Percentiles rank a stretch among this genome's conserved stretches.
Evolutionary conservation across 2,329 filamentous ascomycete species (phyloP).

Genomic region (Fusarium sp.): DNA sequence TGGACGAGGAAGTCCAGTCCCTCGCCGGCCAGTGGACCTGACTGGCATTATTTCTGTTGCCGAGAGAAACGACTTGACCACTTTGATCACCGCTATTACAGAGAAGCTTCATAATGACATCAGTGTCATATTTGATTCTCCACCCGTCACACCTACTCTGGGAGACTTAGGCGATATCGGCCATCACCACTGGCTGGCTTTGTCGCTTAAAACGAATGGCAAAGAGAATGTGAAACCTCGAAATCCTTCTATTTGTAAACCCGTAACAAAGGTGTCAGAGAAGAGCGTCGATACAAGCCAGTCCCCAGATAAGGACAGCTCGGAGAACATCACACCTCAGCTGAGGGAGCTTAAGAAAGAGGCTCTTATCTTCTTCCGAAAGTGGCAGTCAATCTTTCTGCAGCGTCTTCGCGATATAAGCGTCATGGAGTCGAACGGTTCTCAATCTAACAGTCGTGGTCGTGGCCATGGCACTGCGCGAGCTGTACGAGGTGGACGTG

Average conservation of each 20-base stretch:
- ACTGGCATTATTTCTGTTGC: conserved; percentile 61
- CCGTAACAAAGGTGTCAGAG: conserved; percentile 23
- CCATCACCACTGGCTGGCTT: conserved; percentile 53
- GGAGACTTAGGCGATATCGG: conserved; percentile 49
- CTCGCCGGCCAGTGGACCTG: conserved; percentile 63
- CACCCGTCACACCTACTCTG: conserved; percentile 51
- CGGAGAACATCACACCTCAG: conserved; percentile 56
- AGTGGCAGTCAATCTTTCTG: conserved; percentile 81
- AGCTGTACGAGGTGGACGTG: conserved; percentile 48
- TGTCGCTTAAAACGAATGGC: conserved; percentile 49
- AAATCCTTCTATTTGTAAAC: conserved; percentile 14
- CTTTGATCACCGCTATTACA: conserved; percentile 64
- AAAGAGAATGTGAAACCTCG: conserved; percentile 39
- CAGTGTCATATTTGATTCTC: conserved; percentile 64
- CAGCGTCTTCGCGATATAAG: conserved; percentile 77
- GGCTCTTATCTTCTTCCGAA: conserved; percentile 77
- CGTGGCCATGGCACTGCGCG: conserved; percentile 52
- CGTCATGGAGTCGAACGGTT: conserved; percentile 57
- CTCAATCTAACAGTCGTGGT: conserved; percentile 48
- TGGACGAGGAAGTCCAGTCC: conserved; percentile 51
- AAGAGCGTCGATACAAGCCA: conserved; percentile 46
- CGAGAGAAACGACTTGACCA: conserved; percentile 66
- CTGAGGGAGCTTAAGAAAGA: conserved; percentile 77
- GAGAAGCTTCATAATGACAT: conserved; percentile 68
- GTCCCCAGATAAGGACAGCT: conserved; percentile 50